These are phyloP conservation scores for Fusarium pilosicola DNA, from an alignment of 2,329 filamentous ascomycete genomes.

Conservation along the genomic window DNA sequence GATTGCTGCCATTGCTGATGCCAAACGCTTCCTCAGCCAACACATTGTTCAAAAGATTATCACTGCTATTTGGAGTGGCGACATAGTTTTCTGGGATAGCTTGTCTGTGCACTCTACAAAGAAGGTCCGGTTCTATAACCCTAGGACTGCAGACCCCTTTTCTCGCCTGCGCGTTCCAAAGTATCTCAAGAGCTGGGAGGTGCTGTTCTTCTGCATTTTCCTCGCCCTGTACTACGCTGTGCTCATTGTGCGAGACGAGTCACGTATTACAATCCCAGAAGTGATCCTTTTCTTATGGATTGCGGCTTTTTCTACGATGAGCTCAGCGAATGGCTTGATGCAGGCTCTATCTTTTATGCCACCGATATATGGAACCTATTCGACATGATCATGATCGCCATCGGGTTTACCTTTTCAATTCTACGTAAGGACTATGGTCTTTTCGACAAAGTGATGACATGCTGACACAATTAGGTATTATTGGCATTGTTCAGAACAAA, in stretches of 20 bases:
- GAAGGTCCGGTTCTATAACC: slow-evolving; percentile 79
- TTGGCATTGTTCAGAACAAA: slow-evolving; percentile 60
- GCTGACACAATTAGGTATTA: slow-evolving; percentile 45
- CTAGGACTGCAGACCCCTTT: slow-evolving; percentile 73
- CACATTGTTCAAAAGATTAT: slow-evolving; percentile 84
- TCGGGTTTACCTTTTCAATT: slow-evolving; percentile 75
- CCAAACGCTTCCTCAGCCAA: slow-evolving; percentile 87
- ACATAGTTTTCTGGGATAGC: slow-evolving; percentile 87
- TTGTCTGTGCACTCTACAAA: slow-evolving; percentile 79
- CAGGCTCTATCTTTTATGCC: slow-evolving; percentile 85
- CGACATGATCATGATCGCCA: slow-evolving; percentile 77
- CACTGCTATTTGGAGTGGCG: slow-evolving; percentile 85
- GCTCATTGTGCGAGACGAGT: slow-evolving; percentile 75
- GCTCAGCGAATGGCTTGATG: slow-evolving; percentile 84
- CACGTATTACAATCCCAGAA: slow-evolving; percentile 74
- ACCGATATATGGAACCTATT: slow-evolving; percentile 85
- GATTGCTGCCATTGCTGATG: slow-evolving; percentile 82
- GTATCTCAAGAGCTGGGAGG: slow-evolving; percentile 87
- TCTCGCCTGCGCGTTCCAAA: slow-evolving; percentile 81
- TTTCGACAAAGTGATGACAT: neutral
- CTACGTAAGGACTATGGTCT: slow-evolving; percentile 64
- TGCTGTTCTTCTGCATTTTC: slow-evolving; percentile 81
- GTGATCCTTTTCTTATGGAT: slow-evolving; percentile 85
- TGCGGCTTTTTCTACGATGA: slow-evolving; percentile 89
- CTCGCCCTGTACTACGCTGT: slow-evolving; percentile 88